Percentiles rank a stretch among this genome's conserved stretches.
Conservation (phyloP, 208 protist species). For the Trypanosoma caninum region DNA sequence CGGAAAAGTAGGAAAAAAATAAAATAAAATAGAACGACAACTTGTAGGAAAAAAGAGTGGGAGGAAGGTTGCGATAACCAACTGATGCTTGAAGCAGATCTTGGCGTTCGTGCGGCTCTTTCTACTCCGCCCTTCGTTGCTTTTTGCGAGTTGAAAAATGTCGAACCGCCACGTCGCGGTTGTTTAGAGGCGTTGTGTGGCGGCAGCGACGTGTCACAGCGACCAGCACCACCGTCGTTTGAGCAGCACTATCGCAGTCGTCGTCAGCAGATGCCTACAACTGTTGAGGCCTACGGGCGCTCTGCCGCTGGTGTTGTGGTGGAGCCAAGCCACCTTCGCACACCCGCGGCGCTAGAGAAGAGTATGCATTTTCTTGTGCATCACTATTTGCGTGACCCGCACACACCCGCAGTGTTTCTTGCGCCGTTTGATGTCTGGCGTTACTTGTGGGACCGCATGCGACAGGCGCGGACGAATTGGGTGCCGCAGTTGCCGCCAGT, state of each 20-base stretch:
- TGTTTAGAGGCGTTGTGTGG: slow-evolving; percentile 51
- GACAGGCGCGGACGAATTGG: slow-evolving; percentile 78
- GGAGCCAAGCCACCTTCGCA: slow-evolving; percentile 44
- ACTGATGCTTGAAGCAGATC: slow-evolving; percentile 25
- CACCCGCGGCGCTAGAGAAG: slow-evolving; percentile 72
- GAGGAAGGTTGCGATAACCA: background rate
- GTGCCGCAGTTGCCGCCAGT: slow-evolving; percentile 48
- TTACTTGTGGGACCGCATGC: slow-evolving; percentile 82
- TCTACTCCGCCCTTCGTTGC: slow-evolving; percentile 40
- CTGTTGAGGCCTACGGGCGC: slow-evolving; percentile 67
- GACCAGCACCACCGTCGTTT: slow-evolving; percentile 34
- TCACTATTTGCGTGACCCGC: slow-evolving; percentile 70
- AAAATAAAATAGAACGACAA: too few species aligned
- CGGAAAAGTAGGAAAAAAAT: background rate
- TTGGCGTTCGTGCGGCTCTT: slow-evolving; percentile 37
- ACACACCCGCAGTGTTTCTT: slow-evolving; percentile 52
- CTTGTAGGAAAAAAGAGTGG: background rate
- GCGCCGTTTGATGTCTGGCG: slow-evolving; percentile 71
- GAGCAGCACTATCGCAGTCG: slow-evolving; percentile 27
- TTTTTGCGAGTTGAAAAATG: slow-evolving; percentile 34
- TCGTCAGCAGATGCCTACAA: slow-evolving; percentile 8
- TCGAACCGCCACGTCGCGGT: slow-evolving; percentile 36
- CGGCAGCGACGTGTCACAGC: slow-evolving; percentile 36
- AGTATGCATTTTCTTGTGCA: slow-evolving; percentile 85
- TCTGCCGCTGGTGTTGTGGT: slow-evolving; percentile 60